A percentile compares a stretch with the other conserved stretches of the same genome.
Evolutionary conservation across 805 yeast genomes (phyloP).

Genomic region (Metahyphopichia silvanorum): DNA sequence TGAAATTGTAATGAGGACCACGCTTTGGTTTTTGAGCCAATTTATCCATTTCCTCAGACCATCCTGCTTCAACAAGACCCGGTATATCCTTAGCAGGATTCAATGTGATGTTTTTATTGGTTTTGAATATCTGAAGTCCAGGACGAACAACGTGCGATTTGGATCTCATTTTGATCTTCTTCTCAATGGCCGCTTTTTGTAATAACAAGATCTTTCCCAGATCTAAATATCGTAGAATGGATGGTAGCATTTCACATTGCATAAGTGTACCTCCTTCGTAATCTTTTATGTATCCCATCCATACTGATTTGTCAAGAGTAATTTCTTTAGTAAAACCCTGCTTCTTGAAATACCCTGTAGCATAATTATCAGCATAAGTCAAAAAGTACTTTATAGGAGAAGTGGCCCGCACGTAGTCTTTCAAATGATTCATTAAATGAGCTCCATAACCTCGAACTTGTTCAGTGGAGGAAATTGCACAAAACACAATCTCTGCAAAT

Average conservation of each 20-base stretch:
- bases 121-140: conserved; percentile 71
- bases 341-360: conserved; percentile 96
- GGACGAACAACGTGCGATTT: conserved; percentile 77
- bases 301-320: conserved; percentile 73
- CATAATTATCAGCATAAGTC: conserved; percentile 98
- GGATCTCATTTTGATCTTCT: conserved; percentile 76
- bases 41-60: conserved; percentile 98
- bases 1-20: conserved; percentile 90
- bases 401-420: conserved; percentile 90
- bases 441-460: conserved; percentile 99
- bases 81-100: conserved; percentile 82
- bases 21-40: conserved; percentile 92
- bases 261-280: conserved; percentile 98
- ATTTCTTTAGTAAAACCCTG: conserved; percentile 98
- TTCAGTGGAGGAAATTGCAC: conserved; percentile 96
- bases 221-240: conserved; percentile 77
- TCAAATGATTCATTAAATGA: conserved; percentile 94
- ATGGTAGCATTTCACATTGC: conserved; percentile 95
- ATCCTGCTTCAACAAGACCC: conserved; percentile 89
- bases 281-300: conserved; percentile 99
- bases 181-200: conserved; percentile 88
- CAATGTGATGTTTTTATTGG: conserved; percentile 41
- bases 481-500: conserved; percentile 97
- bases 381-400: conserved; percentile 81
- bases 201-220: conserved; percentile 78